These are phyloP conservation scores for Rhynchospora pubera DNA, from an alignment of 176 grass and related monocot genomes.

Conservation along the genomic window DNA sequence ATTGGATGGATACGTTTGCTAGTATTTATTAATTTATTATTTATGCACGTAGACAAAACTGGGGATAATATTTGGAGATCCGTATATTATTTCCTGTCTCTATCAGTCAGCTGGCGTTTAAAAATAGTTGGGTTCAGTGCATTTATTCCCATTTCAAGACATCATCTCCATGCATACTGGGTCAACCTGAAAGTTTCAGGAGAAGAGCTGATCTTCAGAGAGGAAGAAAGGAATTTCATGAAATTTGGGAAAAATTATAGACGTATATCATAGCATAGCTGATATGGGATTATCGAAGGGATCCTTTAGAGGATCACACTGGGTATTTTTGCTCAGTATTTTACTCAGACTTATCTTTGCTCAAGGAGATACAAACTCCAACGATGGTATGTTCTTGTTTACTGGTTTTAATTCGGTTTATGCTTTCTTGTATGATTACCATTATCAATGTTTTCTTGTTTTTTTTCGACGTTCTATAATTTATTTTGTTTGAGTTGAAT, in stretches of 20 bases:
- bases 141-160: constrained; percentile 1
- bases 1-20: too few relatives aligned
- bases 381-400: constrained; percentile 31
- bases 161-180: constrained; percentile 3
- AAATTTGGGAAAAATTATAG: background rate
- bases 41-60: background rate
- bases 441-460: background rate
- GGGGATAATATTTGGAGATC: background rate
- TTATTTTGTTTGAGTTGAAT: background rate
- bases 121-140: background rate
- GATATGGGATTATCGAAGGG: background rate
- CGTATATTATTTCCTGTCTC: background rate
- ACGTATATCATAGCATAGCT: background rate
- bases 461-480: background rate
- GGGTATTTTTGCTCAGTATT: constrained; percentile 19
- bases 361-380: constrained; percentile 19
- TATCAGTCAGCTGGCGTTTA: background rate
- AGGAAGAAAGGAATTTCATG: background rate
- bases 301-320: background rate
- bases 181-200: constrained; percentile 12
- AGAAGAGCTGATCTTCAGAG: constrained; percentile 12
- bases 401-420: background rate
- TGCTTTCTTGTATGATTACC: background rate
- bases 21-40: too few relatives aligned
- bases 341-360: constrained; percentile 10